Evolutionary conservation across 139 green algal genomes (phyloP).

Genomic region (Chlamydomonas eustigma): DNA sequence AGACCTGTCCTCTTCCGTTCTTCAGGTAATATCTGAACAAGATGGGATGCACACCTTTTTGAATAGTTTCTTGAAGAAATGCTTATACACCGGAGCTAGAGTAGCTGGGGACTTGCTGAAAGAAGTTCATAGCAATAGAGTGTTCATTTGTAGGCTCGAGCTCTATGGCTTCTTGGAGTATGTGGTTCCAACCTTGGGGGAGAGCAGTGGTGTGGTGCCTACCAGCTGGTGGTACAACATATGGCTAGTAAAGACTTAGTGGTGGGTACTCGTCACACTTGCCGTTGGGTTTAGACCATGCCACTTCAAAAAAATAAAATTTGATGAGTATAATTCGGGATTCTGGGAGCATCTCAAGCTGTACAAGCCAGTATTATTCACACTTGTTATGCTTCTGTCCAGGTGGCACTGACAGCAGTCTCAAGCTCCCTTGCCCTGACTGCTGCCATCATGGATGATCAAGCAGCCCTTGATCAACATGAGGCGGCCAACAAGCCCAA

Average conservation of each 20-base stretch:
- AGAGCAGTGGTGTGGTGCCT: slow-evolving; percentile 49
- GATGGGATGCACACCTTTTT: background rate
- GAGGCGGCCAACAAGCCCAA: slow-evolving; percentile 13
- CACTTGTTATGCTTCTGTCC: no score
- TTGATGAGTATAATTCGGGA: no score
- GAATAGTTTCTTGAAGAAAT: no score
- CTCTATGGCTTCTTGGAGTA: slow-evolving; percentile 73
- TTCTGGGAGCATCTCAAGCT: no score
- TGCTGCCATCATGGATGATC: slow-evolving; percentile 59
- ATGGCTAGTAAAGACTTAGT: slow-evolving; percentile 12
- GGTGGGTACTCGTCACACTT: background rate
- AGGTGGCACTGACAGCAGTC: slow-evolving; percentile 18
- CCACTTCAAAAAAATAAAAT: no score
- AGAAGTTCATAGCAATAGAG: no score
- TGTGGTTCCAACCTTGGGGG: slow-evolving; percentile 57
- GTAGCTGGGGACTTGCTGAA: no score
- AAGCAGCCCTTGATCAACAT: slow-evolving; percentile 17
- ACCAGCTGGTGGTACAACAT: slow-evolving; percentile 43
- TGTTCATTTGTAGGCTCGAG: slow-evolving; percentile 45
- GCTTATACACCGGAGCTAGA: no score
- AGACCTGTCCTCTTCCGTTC: slow-evolving; percentile 23
- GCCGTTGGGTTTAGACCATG: background rate
- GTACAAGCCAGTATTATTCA: no score
- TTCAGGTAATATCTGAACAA: slow-evolving; percentile 20
- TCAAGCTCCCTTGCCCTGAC: slow-evolving; percentile 49